phyloP scores from a whole-genome alignment of 495 filamentous ascomycete genomes.

The Penicillium cosmopolitanum region DNA sequence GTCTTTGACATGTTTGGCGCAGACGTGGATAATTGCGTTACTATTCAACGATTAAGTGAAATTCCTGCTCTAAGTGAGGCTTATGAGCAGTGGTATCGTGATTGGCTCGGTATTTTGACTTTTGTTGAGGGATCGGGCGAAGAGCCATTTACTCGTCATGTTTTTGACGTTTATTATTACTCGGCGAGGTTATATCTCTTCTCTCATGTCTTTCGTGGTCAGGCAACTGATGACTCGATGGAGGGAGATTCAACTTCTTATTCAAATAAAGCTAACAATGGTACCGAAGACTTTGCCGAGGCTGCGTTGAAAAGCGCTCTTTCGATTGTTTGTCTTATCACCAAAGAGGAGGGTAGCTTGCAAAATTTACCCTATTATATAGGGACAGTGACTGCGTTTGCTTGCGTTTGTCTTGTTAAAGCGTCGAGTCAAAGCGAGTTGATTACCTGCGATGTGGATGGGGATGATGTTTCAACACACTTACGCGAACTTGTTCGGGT shows the following conservation, averaged over 20 bases:
- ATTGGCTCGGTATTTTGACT: constrained; percentile 13
- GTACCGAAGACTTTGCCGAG: neutral
- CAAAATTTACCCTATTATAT: constrained; percentile 3
- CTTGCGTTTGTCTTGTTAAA: constrained; percentile 1
- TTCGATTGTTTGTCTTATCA: neutral
- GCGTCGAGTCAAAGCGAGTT: neutral
- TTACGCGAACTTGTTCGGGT: neutral
- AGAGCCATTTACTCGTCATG: constrained; percentile 12
- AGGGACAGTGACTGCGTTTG: neutral
- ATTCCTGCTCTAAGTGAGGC: constrained; percentile 14
- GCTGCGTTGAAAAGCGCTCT: neutral
- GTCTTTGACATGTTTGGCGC: constrained; percentile 33
- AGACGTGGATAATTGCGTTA: constrained; percentile 25
- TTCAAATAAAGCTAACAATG: neutral
- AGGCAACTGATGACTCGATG: neutral
- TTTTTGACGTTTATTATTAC: constrained; percentile 14
- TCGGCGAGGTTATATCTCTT: constrained; percentile 22
- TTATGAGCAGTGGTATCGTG: constrained; percentile 16
- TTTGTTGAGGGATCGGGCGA: neutral
- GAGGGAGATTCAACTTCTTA: neutral
- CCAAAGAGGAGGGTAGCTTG: neutral
- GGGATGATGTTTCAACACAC: neutral
- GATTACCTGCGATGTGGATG: neutral
- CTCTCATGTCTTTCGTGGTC: constrained; percentile 20
- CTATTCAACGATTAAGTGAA: constrained; percentile 3